These are phyloP conservation scores for Neurospora sp. DNA, from an alignment of 495 filamentous ascomycete species.

Conservation along the genomic window DNA sequence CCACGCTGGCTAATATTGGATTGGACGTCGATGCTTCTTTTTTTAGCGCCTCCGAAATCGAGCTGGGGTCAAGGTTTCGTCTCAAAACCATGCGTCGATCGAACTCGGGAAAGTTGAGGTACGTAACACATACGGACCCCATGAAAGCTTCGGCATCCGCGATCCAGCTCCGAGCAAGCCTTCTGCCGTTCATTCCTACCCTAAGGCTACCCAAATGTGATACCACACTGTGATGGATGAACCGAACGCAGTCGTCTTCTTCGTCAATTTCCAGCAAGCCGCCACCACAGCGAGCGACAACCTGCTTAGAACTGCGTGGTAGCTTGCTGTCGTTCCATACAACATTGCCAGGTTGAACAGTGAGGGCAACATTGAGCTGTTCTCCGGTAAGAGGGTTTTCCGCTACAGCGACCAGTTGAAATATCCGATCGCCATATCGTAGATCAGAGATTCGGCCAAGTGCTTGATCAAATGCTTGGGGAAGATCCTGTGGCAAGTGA, in stretches of 20 bases:
- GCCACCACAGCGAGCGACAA: background rate
- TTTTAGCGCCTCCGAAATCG: background rate
- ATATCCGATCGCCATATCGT: background rate
- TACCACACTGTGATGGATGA: conserved; percentile 3
- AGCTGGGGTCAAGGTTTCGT: background rate
- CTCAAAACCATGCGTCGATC: background rate
- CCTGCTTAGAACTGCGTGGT: background rate
- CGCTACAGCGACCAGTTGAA: background rate
- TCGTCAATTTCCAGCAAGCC: background rate
- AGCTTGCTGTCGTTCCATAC: background rate
- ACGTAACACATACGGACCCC: background rate
- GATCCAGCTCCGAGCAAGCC: background rate
- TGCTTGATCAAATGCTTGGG: background rate
- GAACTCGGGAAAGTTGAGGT: background rate
- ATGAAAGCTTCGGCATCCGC: background rate
- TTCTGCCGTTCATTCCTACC: background rate
- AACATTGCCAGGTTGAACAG: background rate
- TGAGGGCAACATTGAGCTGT: background rate
- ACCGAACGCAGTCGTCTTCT: background rate
- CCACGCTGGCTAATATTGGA: background rate
- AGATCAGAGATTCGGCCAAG: background rate
- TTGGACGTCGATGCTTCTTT: background rate
- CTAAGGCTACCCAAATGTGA: background rate
- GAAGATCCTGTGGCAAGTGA: background rate
- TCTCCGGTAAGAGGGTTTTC: background rate